Base-by-base conservation (phyloP, 2,329 filamentous ascomycete genomes). In the Coleophoma crateriformis region DNA sequence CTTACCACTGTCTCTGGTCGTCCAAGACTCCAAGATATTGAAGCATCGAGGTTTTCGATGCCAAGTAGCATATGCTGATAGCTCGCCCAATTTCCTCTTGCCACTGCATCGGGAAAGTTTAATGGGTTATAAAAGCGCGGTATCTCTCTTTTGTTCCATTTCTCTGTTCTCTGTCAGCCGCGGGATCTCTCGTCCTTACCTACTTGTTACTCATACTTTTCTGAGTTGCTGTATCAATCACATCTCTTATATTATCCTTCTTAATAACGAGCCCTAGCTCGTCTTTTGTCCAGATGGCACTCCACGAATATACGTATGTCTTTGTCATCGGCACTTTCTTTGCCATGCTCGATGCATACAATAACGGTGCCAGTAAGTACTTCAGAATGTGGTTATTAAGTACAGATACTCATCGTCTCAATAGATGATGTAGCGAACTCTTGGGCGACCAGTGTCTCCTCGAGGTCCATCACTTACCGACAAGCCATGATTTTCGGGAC, bases 361-460 rank as follows among this genome's bases (percentile, higher is more conserved):
- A 81, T 62, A 81, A 81, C 54, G 78, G 78, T 72, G 64, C 64
- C 53, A 50, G 67, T 57, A 44, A 51, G 51, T 51, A 45, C 4
- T 45, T 17, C n/a, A 7, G 8, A 8, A 19, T 2, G 3, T 2
- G 19, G 19, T 19, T 19, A 19, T 19, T 3, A 19, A 19, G 19
- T 19, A 27, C 27, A 10, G 2, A 27, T 27, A 7, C 27, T 27
- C 27, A 20, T 42, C 15, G 2, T 19, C 20, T 3, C 7, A 14
- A 33, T 43, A 85, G 82, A 90, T 68, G 88, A 91, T 85, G 87
- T 92, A 50, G 87, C 88, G 63, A 92, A 92, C 70, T 74, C 87
- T 46, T 91, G 86, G 84, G 87, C 87, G 7, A 91, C 88, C 59
- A 85, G 81, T 61, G 87, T 91, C 51, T 90, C 87, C 17, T 90